Base-by-base conservation (phyloP, 2,329 filamentous ascomycete genomes). In the Lachnellula suecica region DNA sequence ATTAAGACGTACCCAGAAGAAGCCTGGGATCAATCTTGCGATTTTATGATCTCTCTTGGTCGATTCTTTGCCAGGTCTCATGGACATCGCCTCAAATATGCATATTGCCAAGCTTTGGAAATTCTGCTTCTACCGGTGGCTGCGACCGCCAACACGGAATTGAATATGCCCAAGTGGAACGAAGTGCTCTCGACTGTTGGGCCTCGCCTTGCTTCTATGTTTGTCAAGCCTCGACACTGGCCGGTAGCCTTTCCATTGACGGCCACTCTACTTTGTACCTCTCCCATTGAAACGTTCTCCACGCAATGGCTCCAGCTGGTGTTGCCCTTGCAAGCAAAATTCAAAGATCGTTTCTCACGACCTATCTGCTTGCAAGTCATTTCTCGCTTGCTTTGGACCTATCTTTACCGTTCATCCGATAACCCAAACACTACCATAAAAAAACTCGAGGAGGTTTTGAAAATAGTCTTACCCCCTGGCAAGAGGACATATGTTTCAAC, bases 221-320 rank as follows among this genome's bases (percentile, higher is more conserved):
- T 96, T 54, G 80, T 85, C 47, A 99, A 99, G 69, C 91, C 92
- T 31, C 88, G 92, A 41, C 91, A 99, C 70, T 99, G 94, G 95
- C 75, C 81, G 15, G 85, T 89, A 57, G 88, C 92, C 0, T 97
- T 96, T 63, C 92, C 94, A 4, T 75, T 97, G 44, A 91, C 93
- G 53, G 88, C 89, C 6, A 87, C 93, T 3, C 77, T 97, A 62
- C 79, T 97, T 13, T 99, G 93, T 67, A 86, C 92, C 22, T 97
- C 94, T 5, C 85, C 90, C 0, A 83, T 85, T 4, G 94, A 99
- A 24, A 83, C 81, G 1, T 97, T 97, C 60, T 82, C 84, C 37
- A 81, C 83, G 4, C 91, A 96, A 65, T 99, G 94, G 94, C 79
- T 94, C 37, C 85, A 91, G 49, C 75, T 96, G 55, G 81, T 95